Conservation (phyloP, 495 filamentous ascomycete species). For the Talaromyces adpressus region DNA sequence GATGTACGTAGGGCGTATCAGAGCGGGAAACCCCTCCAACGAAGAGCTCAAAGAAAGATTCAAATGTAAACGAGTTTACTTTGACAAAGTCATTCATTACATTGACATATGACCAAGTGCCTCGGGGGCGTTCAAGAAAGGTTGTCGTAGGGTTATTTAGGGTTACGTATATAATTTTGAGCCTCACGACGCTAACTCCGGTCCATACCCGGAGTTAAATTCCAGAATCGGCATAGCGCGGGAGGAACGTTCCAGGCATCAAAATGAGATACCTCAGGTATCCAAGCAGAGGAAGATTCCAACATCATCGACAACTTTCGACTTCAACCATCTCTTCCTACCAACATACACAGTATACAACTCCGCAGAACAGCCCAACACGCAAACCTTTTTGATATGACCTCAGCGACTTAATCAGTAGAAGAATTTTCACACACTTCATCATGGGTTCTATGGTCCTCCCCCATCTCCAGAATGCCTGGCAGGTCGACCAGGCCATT, state of each 20-base stretch:
- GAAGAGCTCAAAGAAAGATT: too few relatives aligned
- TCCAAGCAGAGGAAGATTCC: conserved; percentile 1
- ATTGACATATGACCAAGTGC: too few relatives aligned
- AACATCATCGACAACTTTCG: neutral
- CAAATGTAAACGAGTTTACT: too few relatives aligned
- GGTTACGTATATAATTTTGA: neutral
- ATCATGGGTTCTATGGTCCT: conserved; percentile 88
- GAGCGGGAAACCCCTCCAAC: too few relatives aligned
- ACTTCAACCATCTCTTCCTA: neutral
- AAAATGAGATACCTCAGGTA: neutral
- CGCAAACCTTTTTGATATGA: too few relatives aligned
- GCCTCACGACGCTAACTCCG: neutral
- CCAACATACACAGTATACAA: neutral
- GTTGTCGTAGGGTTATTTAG: neutral
- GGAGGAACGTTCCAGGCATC: neutral
- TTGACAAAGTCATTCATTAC: too few relatives aligned
- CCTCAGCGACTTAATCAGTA: neutral
- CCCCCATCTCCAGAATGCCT: conserved; percentile 85
- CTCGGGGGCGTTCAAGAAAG: neutral
- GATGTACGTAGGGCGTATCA: too few relatives aligned
- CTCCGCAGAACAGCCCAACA: too few relatives aligned
- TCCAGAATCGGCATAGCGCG: conserved; percentile 5
- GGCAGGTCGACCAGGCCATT: conserved; percentile 95
- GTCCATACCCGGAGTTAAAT: neutral
- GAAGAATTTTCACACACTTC: neutral